Evolutionary conservation across 257 asterid species (phyloP).

Genomic region (Phtheirospermum japonicum): DNA sequence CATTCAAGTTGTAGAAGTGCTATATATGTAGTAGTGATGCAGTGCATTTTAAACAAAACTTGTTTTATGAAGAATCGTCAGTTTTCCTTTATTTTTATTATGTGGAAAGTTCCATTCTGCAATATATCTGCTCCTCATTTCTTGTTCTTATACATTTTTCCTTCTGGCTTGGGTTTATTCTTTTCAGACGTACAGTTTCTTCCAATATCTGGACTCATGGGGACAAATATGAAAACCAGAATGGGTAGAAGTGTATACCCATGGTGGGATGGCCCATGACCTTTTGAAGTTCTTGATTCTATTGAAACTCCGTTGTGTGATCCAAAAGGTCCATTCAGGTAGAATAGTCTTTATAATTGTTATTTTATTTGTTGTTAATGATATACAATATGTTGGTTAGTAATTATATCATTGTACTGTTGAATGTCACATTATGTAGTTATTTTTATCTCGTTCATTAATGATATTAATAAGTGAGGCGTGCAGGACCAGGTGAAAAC

Average conservation of each 20-base stretch:
- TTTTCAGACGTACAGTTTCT: constrained; percentile 48
- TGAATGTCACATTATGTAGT: too few species aligned
- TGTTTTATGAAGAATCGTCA: too few species aligned
- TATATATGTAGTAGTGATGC: too few species aligned
- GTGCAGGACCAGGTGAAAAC: constrained; percentile 92
- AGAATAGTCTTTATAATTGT: not conserved
- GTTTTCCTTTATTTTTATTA: too few species aligned
- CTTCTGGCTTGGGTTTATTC: constrained; percentile 12
- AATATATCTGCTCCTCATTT: constrained; percentile 4
- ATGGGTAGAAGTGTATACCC: constrained; percentile 57
- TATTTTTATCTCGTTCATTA: too few species aligned
- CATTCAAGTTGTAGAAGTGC: too few species aligned
- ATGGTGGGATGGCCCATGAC: constrained; percentile 91
- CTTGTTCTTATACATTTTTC: not conserved
- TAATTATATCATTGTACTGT: too few species aligned
- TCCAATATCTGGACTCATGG: constrained; percentile 63
- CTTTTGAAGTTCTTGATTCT: constrained; percentile 87
- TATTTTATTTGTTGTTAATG: not conserved
- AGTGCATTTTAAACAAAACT: too few species aligned
- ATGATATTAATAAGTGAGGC: constrained; percentile 39
- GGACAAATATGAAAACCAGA: constrained; percentile 73
- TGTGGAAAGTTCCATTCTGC: constrained; percentile 1
- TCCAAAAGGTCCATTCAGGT: constrained; percentile 95
- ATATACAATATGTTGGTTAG: too few species aligned
- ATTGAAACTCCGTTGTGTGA: constrained; percentile 75